Percentiles rank a stretch among this genome's conserved stretches.
These are phyloP conservation scores for Phyllosticta capitalensis DNA, from an alignment of 2,329 filamentous ascomycete genomes.

Conservation along the genomic window DNA sequence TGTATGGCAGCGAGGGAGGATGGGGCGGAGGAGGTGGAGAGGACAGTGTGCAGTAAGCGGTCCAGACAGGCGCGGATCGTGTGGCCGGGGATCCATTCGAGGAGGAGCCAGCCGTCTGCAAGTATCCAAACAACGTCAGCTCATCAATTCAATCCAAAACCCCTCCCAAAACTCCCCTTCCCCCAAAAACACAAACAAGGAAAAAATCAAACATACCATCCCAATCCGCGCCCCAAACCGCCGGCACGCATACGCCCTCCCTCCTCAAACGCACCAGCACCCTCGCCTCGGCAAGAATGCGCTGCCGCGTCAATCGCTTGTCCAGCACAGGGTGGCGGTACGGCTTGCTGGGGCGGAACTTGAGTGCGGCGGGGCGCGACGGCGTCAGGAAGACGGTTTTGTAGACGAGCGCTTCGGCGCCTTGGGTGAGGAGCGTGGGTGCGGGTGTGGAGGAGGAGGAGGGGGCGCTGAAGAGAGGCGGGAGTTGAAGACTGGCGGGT, in stretches of 20 bases:
- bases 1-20: neutral
- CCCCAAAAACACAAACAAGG: constrained; percentile 45
- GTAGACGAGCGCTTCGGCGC: constrained; percentile 92
- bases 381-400: constrained; percentile 69
- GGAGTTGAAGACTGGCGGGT: neutral
- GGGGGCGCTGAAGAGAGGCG: neutral
- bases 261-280: constrained; percentile 69
- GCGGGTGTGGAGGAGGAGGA: constrained; percentile 44
- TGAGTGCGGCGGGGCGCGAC: constrained; percentile 64
- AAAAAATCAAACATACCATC: constrained; percentile 27
- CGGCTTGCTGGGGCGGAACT: constrained; percentile 81
- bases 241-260: constrained; percentile 75
- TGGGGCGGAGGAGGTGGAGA: neutral
- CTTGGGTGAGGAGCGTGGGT: constrained; percentile 73
- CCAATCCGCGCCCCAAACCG: constrained; percentile 60
- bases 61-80: constrained; percentile 11
- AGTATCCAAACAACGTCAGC: neutral
- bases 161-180: constrained; percentile 43
- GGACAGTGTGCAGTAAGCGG: constrained; percentile 5
- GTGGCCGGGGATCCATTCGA: constrained; percentile 9
- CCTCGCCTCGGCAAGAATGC: constrained; percentile 80
- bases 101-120: constrained; percentile 11
- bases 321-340: constrained; percentile 91
- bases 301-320: constrained; percentile 72
- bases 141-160: constrained; percentile 39